Evolutionary conservation across 2,329 filamentous ascomycete species (phyloP).

Genomic region (Huntiella abstrusa): DNA sequence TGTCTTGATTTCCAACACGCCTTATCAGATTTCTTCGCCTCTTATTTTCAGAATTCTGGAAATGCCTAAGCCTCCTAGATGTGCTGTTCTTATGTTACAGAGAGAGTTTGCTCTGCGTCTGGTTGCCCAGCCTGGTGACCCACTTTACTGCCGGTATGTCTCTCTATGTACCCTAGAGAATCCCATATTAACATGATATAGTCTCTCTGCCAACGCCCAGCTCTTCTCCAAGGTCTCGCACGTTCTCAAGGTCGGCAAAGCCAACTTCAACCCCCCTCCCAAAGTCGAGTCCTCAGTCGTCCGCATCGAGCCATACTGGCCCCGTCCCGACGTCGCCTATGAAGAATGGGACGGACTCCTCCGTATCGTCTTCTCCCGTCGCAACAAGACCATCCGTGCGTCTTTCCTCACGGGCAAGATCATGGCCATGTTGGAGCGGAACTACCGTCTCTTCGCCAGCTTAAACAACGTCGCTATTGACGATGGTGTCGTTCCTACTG

Average conservation of each 20-base stretch:
- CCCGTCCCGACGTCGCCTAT: conserved; percentile 71
- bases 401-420: conserved; percentile 68
- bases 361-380: conserved; percentile 50
- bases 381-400: conserved; percentile 77
- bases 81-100: conserved; percentile 89
- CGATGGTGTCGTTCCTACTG: conserved; percentile 28
- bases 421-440: conserved; percentile 62
- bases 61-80: conserved; percentile 61
- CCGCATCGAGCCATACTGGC: conserved; percentile 65
- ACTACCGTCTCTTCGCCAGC: conserved; percentile 80
- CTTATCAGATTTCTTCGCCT: conserved; percentile 71
- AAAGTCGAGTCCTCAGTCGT: conserved; percentile 85
- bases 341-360: conserved; percentile 90
- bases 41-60: conserved; percentile 80
- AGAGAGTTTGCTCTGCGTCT: conserved; percentile 83
- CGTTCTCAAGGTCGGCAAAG: conserved; percentile 85
- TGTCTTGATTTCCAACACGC: conserved; percentile 55
- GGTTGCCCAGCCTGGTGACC: conserved; percentile 72
- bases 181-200: not conserved
- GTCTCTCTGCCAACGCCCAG: conserved; percentile 76
- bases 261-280: conserved; percentile 92
- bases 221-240: conserved; percentile 53
- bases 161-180: not conserved
- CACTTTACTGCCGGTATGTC: conserved; percentile 54
- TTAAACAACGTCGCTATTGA: conserved; percentile 67